These are phyloP conservation scores for Ophiostoma australiae DNA, from an alignment of 2,329 filamentous ascomycete genomes.

Conservation along the genomic window DNA sequence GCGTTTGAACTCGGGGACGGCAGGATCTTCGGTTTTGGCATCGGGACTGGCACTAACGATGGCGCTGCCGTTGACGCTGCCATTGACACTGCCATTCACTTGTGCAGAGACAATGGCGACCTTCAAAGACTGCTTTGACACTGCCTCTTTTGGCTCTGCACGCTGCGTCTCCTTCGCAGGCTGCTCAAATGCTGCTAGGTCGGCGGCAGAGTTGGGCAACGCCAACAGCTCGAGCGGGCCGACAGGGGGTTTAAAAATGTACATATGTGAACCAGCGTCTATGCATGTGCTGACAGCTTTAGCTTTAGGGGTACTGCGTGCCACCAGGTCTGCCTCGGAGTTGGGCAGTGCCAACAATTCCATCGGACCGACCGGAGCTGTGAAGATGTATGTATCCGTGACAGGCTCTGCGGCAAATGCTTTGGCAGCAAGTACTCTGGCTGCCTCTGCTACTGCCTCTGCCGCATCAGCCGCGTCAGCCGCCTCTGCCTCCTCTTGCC, in stretches of 20 bases:
- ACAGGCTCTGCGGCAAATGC: background rate
- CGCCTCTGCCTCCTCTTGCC: constrained; percentile 35
- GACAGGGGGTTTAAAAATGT: constrained; percentile 36
- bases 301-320: background rate
- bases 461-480: constrained; percentile 2
- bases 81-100: background rate
- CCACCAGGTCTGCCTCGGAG: background rate
- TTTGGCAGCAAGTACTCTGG: background rate
- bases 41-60: background rate
- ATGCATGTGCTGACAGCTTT: background rate
- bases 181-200: constrained; percentile 30
- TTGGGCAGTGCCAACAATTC: constrained; percentile 8
- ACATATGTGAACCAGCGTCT: background rate
- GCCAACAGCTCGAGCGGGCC: constrained; percentile 47
- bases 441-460: background rate
- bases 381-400: background rate
- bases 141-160: background rate
- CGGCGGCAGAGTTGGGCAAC: constrained; percentile 51
- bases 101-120: background rate
- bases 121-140: background rate
- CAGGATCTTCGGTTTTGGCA: background rate
- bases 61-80: background rate
- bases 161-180: background rate
- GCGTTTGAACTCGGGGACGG: constrained; percentile 29
- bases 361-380: background rate